Conservation (phyloP, 2,329 filamentous ascomycete species). For the Fusarium siculi region DNA sequence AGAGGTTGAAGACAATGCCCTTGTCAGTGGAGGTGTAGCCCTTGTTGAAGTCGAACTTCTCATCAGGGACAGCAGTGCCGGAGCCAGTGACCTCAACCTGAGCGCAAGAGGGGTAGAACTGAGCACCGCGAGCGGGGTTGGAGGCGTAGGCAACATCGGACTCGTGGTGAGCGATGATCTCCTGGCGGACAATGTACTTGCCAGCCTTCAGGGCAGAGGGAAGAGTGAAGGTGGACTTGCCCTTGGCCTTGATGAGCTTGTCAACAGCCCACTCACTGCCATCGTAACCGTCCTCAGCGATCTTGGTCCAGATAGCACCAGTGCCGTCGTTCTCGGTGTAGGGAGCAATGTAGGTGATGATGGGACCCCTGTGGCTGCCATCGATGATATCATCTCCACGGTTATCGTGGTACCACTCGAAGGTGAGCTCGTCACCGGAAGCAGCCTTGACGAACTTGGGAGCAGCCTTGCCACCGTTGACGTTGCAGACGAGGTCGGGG, state of each 20-base stretch:
- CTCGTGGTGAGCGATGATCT: constrained; percentile 65
- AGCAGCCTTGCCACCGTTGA: constrained; percentile 52
- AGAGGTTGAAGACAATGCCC: constrained; percentile 70
- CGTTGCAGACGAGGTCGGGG: constrained; percentile 57
- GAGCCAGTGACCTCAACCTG: constrained; percentile 69
- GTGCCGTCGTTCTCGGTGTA: constrained; percentile 56
- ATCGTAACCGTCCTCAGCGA: constrained; percentile 50
- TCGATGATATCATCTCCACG: constrained; percentile 64
- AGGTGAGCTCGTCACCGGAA: constrained; percentile 58
- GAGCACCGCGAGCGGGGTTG: constrained; percentile 49
- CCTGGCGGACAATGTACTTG: constrained; percentile 65
- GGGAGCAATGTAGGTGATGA: constrained; percentile 63
- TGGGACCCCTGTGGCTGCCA: constrained; percentile 62
- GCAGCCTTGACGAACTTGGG: constrained; percentile 55
- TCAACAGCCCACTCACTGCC: constrained; percentile 57
- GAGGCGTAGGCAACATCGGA: constrained; percentile 48
- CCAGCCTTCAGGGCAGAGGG: constrained; percentile 58
- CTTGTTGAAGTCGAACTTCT: constrained; percentile 58
- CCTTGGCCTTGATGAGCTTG: constrained; percentile 58
- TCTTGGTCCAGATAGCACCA: constrained; percentile 63
- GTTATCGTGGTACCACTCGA: constrained; percentile 64
- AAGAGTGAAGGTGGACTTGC: constrained; percentile 60
- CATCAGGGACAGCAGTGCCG: constrained; percentile 51
- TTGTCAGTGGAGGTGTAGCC: constrained; percentile 68
- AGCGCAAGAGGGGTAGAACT: constrained; percentile 67